Conservation (phyloP, 2,329 filamentous ascomycete genomes). For the Cordyceps pruinosa region DNA sequence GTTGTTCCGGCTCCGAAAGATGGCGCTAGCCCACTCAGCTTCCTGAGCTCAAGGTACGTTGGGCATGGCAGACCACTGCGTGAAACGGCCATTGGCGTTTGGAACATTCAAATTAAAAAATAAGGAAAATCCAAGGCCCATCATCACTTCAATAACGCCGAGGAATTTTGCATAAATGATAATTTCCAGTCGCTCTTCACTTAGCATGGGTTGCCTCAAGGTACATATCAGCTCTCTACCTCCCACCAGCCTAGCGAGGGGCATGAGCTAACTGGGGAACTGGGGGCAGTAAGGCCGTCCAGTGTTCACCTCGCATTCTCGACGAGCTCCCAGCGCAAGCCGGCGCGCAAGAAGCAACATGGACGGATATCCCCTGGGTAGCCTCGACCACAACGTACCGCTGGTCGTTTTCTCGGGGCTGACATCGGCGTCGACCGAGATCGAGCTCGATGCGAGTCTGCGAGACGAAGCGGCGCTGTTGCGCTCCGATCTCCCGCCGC, state of each 20-base stretch:
- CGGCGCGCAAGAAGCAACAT: slow-evolving; percentile 29
- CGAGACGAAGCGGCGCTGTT: slow-evolving; percentile 55
- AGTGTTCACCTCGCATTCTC: slow-evolving; percentile 1
- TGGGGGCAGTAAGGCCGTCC: not conserved
- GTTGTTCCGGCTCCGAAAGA: slow-evolving; percentile 28
- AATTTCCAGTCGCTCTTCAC: not conserved
- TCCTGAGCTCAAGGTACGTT: not conserved
- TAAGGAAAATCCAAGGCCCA: too few relatives aligned
- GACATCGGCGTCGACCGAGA: slow-evolving; percentile 33
- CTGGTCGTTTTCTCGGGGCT: slow-evolving; percentile 78
- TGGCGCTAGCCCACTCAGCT: slow-evolving; percentile 1
- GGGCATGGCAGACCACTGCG: not conserved
- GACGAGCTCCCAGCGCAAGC: slow-evolving; percentile 2
- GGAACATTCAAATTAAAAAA: not conserved
- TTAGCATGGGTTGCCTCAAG: slow-evolving; percentile 5
- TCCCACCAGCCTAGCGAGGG: not conserved
- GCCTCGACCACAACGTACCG: slow-evolving; percentile 81
- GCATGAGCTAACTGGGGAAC: slow-evolving; percentile 7
- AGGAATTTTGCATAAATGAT: not conserved
- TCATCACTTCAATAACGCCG: not conserved
- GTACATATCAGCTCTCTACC: not conserved
- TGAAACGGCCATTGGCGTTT: not conserved
- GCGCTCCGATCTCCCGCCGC: slow-evolving; percentile 61
- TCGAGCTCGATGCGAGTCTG: slow-evolving; percentile 42
- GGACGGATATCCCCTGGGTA: slow-evolving; percentile 74